Base-by-base conservation (phyloP, 1,139 yeast genomes). In the Nematodospora anomalae region DNA sequence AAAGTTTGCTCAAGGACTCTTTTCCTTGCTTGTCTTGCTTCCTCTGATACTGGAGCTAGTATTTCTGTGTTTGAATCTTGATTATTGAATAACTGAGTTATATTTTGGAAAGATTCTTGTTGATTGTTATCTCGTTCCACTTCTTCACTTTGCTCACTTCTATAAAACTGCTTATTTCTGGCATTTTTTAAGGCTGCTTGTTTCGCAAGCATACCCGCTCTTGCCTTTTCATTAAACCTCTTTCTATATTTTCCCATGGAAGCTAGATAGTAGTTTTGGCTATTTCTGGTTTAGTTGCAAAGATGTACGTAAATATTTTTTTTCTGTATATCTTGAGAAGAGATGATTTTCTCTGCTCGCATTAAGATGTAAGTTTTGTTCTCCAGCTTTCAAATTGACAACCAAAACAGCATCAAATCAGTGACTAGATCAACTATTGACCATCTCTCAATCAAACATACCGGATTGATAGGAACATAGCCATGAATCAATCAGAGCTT, bases 221-320 rank as follows among this genome's bases (percentile, higher is more conserved):
- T 77, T 40, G 95, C 95, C 67, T 84, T 85, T 58, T 83, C 95
- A 58, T 87, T 87, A 66, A 82, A 84, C 44, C 96, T 63, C 58
- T 78, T 77, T 50, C 94, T 74, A 58, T 84, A 86, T 47, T 83
- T 84, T 41, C 92, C 96, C 96, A 87, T 86, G 12, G 12, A 18
- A 18, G 21, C 21, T 18, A n/a, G 21, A 18, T 18, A 8, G 8
- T 18, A 18, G 21, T 26, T 13, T 23, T 16, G 11, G 28, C 14
- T 27, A 28, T 23, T 10, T 9, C 13, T 12, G 11, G 23, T 18
- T 25, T 11, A 12, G 28, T 28, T 36, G 36, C 28, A 32, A 32
- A 31, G 26, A 8, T 23, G n/a, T n/a, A n/a, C n/a, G n/a, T n/a
- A n/a, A n/a, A n/a, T n/a, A n/a, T n/a, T n/a, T 16, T 5, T 30